phyloP scores from a whole-genome alignment of 1,139 yeast genomes.

The Lizanozyma gosingica region DNA sequence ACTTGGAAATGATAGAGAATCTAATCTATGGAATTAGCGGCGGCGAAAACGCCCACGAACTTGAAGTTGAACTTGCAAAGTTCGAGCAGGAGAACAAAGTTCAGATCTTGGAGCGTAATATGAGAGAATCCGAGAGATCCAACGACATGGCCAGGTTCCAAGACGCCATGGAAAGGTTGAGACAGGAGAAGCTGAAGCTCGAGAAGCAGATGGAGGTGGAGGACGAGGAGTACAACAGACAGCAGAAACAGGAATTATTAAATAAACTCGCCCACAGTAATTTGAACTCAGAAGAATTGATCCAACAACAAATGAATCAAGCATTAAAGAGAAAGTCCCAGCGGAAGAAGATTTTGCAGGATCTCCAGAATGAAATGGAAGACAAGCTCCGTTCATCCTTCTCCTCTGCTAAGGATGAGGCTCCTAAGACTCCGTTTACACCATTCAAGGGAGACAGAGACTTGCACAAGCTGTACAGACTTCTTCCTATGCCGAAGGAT shows the following conservation, averaged over 20 bases:
- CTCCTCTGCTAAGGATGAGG: conserved; percentile 14
- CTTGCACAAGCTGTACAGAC: conserved; percentile 25
- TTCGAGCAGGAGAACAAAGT: conserved; percentile 75
- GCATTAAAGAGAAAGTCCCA: conserved; percentile 51
- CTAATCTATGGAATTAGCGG: conserved; percentile 70
- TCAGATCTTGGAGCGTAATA: conserved; percentile 54
- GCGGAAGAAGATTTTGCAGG: conserved; percentile 59
- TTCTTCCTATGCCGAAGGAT: conserved; percentile 18
- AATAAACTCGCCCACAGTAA: conserved; percentile 45
- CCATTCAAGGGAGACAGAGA: conserved; percentile 92
- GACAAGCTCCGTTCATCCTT: not conserved
- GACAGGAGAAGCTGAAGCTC: conserved; percentile 49
- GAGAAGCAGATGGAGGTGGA: conserved; percentile 69
- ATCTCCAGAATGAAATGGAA: conserved; percentile 19
- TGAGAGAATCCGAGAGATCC: conserved; percentile 62
- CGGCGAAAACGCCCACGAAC: conserved; percentile 59
- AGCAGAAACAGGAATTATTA: conserved; percentile 59
- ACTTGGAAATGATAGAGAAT: conserved; percentile 77
- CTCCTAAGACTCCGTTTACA: conserved; percentile 61
- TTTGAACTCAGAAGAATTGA: conserved; percentile 47
- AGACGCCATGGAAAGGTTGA: conserved; percentile 47
- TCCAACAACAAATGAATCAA: conserved; percentile 30
- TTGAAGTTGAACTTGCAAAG: conserved; percentile 57
- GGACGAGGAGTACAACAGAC: conserved; percentile 47
- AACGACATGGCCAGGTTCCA: conserved; percentile 55